phyloP scores from a whole-genome alignment of 176 grass and related monocot species.

The Tuctoria greenei region DNA sequence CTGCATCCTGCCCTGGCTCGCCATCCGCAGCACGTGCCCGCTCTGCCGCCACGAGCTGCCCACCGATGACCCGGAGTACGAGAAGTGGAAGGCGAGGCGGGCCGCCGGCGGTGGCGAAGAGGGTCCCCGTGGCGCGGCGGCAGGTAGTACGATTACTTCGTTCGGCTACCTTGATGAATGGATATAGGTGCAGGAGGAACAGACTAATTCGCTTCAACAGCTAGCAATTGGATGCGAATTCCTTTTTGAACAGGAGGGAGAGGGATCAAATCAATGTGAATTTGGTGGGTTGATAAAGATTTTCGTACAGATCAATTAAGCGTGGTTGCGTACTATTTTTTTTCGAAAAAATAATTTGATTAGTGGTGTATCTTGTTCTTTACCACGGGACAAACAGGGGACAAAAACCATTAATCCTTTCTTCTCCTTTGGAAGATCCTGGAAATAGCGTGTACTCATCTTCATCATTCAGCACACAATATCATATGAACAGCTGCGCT shows the following conservation, averaged over 20 bases:
- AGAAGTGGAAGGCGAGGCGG: constrained; percentile 54
- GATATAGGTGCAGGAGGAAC: constrained; percentile 13
- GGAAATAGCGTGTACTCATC: not conserved
- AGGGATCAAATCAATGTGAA: constrained; percentile 12
- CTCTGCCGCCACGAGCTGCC: constrained; percentile 82
- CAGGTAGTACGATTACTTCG: constrained; percentile 40
- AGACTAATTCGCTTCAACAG: constrained; percentile 24
- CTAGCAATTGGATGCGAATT: constrained; percentile 24
- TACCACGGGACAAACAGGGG: not conserved
- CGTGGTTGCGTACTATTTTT: constrained; percentile 21
- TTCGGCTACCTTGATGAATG: constrained; percentile 7
- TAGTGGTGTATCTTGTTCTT: not conserved
- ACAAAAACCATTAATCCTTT: not conserved
- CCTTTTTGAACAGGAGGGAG: constrained; percentile 27
- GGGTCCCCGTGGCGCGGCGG: not conserved
- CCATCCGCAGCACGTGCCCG: constrained; percentile 84
- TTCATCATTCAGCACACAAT: not conserved
- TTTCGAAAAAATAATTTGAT: no score
- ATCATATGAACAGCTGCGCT: not conserved
- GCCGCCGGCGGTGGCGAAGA: not conserved
- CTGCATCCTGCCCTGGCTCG: constrained; percentile 81
- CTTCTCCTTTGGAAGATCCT: not conserved
- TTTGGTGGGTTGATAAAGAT: not conserved
- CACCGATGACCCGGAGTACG: constrained; percentile 69
- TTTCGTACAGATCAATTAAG: constrained; percentile 10